Conservation (phyloP, 2,329 filamentous ascomycete genomes). For the Ophiostoma novo-ulmi region DNA sequence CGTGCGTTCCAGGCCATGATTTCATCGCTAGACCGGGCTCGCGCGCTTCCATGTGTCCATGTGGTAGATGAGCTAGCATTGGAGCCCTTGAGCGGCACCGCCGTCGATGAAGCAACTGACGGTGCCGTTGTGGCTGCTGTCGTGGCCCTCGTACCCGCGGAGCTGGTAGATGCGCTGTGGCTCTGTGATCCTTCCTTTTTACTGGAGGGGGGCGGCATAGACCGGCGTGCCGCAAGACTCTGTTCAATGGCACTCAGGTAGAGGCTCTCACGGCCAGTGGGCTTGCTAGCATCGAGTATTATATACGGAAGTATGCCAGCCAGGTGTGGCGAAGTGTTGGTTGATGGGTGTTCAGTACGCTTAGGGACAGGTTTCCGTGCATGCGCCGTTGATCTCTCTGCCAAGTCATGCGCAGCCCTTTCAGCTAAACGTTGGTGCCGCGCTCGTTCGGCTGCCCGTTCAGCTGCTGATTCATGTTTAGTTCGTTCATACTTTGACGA, state of each 20-base stretch:
- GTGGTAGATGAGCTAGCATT: background rate
- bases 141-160: background rate
- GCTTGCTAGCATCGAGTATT: constrained; percentile 72
- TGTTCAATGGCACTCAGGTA: constrained; percentile 59
- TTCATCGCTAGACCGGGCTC: constrained; percentile 19
- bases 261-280: constrained; percentile 70
- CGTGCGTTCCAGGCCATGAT: constrained; percentile 44
- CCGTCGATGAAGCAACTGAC: background rate
- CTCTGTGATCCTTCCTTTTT: constrained; percentile 24
- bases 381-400: constrained; percentile 53
- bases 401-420: constrained; percentile 50
- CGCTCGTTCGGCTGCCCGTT: constrained; percentile 57
- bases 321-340: constrained; percentile 55
- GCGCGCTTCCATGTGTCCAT: background rate
- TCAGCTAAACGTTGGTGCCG: constrained; percentile 55
- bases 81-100: background rate
- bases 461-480: constrained; percentile 35
- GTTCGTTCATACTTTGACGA: constrained; percentile 12
- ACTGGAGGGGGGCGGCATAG: constrained; percentile 20
- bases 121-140: background rate
- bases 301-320: constrained; percentile 57
- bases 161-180: constrained; percentile 10
- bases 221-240: constrained; percentile 38
- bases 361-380: constrained; percentile 46
- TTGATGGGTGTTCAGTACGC: constrained; percentile 50